Conservation (phyloP, 78 protist species). For the Thecamonas trahens region DNA sequence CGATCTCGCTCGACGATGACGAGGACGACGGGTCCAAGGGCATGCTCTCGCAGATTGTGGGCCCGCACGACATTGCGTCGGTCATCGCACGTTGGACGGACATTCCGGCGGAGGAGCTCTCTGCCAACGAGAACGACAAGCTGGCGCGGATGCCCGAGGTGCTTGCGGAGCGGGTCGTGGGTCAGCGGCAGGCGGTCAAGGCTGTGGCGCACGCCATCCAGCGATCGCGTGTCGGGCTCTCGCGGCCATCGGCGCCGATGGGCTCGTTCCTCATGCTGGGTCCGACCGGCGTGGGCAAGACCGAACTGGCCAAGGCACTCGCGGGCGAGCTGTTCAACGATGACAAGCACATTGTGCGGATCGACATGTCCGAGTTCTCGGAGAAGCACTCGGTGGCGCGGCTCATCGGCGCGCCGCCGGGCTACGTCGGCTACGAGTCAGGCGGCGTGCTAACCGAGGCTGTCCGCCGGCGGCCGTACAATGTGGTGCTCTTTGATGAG, state of each 20-base stretch:
- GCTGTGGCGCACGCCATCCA: conserved; percentile 89
- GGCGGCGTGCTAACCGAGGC: conserved; percentile 99
- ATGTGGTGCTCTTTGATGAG: conserved; percentile 97
- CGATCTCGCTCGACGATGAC: not conserved
- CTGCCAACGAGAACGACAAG: conserved; percentile 70
- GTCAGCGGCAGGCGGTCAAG: conserved; percentile 94
- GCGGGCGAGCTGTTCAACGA: conserved; percentile 86
- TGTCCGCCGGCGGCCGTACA: conserved; percentile 91
- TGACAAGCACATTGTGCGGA: conserved; percentile 81
- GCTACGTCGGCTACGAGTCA: conserved; percentile 95
- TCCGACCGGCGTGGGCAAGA: conserved; percentile 94
- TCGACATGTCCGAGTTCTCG: conserved; percentile 97
- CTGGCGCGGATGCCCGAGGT: conserved; percentile 59
- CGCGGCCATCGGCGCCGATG: conserved; percentile 70
- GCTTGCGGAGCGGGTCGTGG: conserved; percentile 86
- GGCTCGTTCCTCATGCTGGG: conserved; percentile 92
- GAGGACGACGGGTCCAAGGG: not conserved
- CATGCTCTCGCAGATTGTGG: conserved; percentile 57
- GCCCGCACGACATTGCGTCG: conserved; percentile 56
- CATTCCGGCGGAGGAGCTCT: conserved; percentile 85
- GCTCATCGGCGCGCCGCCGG: conserved; percentile 98
- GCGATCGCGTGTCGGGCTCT: conserved; percentile 87
- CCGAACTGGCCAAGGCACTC: conserved; percentile 94
- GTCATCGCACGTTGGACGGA: conserved; percentile 93
- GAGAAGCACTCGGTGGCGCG: conserved; percentile 88